Base-by-base conservation (phyloP, 2,329 filamentous ascomycete species). In the Ophiobolus disseminans region DNA sequence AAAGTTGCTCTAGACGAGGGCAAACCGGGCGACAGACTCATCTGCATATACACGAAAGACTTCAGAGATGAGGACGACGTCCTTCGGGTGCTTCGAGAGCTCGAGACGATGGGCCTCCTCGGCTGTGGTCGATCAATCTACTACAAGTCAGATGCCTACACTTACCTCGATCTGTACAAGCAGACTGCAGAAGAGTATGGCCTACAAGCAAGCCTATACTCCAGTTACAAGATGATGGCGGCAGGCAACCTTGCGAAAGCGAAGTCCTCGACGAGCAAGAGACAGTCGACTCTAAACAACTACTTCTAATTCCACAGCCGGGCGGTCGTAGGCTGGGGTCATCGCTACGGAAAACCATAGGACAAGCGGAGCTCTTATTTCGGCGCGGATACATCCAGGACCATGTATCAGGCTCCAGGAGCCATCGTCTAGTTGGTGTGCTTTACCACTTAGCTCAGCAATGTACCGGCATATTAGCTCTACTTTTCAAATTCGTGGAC, bases 71-170 rank as follows among this genome's bases (percentile, higher is more conserved):
- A 75, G 41, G 75, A 79, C 3, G 90, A 95, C 65, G 82, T 95
- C 5, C 79, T 78, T 21, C 80, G 88, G 34, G 88, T 95, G 3
- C 74, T 93, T 30, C 66, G 77, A 48, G 81, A 77, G 56, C 71
- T 95, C 53, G 80, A 81, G 40, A 77, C 85, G 45, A 75, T 91
- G 48, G 84, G 81, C 6, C 73, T 94, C 28, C 77, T 87, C 13
- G 60, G 65, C 5, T 52, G 57, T 19, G 40, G 76, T 3, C 76
- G 74, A 36, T 74, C 78, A 1, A 85, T 94, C 40, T 93, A 90
- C 69, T 96, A 95, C 75, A 95, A 95, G 66, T 82, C 82, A 60
- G 86, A 88, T 81, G 68, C 78, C 70, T 83, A 76, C 50, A 79
- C 76, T 0, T 65, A 76, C 31, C 65, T 79, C 13, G 63, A 71